Base-by-base conservation (phyloP, 2,329 filamentous ascomycete genomes). In the Cercospora brassicicola region DNA sequence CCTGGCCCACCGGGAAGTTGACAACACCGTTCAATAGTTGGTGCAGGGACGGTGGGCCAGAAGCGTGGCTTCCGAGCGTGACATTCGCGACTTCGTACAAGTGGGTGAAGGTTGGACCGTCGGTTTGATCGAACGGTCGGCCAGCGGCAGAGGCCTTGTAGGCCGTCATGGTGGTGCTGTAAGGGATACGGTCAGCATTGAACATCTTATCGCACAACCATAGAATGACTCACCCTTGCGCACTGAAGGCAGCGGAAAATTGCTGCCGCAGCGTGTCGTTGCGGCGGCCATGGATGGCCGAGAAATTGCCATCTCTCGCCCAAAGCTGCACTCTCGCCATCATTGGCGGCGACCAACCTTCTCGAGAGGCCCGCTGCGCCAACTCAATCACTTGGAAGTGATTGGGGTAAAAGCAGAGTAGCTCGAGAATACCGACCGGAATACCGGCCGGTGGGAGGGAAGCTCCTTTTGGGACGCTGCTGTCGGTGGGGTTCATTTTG, bases 321-420 rank as follows among this genome's bases (percentile, higher is more conserved):
- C 65, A 57, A 3, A 73, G 55, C 23, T 71, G 62, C 1, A 51
- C 65, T n/a, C 53, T 56, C 1, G 70, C 68, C 5, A 73, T 68
- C 5, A 66, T 42, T 2, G 36, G 30, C 3, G 31, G 36, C 13
- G 11, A 57, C 70, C 70, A 73, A 4, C 61, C 62, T 18, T 67
- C 55, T 28, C 61, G 56, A 7, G 56, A 8, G 3, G 33, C 45
- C 0, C 65, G 33, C n/a, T 20, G 13, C 0, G 62, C 33, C 23
- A 42, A 23, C 18, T 36, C 65, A 3, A 48, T 33, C 51, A 62
- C 56, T 10, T 64, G 62, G 10, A 51, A 60, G 48, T 62, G 59
- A 20, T 64, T 45, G 1, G 66, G 66, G 31, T n/a, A n/a, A n/a
- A n/a, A n/a, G n/a, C n/a, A n/a, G 8, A 48, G 45, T 1, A 67